These are phyloP conservation scores for Bisporella sp. DNA, from an alignment of 2,329 filamentous ascomycete species.

Conservation along the genomic window DNA sequence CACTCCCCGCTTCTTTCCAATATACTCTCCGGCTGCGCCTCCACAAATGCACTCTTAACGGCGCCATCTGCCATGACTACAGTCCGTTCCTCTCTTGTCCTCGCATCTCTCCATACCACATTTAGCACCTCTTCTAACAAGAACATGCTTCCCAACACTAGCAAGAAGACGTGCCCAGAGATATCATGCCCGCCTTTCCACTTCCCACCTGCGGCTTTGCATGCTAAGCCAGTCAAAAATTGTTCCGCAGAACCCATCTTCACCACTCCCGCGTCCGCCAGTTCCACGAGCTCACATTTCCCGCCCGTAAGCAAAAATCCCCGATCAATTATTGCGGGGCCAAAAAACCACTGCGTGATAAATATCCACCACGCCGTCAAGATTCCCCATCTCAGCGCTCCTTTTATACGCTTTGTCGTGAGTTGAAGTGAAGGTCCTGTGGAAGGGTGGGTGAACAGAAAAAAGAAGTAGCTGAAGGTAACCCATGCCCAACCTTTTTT, in stretches of 20 bases:
- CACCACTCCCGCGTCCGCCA: conserved; percentile 38
- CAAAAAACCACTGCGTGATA: conserved; percentile 96
- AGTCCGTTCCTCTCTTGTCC: conserved; percentile 51
- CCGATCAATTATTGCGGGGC: conserved; percentile 81
- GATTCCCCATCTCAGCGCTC: conserved; percentile 58
- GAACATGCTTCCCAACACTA: conserved; percentile 78
- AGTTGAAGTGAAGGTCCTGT: conserved; percentile 34
- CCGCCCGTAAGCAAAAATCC: conserved; percentile 86
- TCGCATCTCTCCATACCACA: conserved; percentile 41
- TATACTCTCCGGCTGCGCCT: conserved; percentile 24
- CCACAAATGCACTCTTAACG: conserved; percentile 50
- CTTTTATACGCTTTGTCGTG: conserved; percentile 45
- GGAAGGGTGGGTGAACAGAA: conserved; percentile 61
- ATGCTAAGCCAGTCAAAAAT: conserved; percentile 68
- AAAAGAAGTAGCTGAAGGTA: conserved; percentile 63
- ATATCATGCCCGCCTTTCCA: conserved; percentile 97
- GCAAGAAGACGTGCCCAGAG: conserved; percentile 87
- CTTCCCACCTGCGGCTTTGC: conserved; percentile 71
- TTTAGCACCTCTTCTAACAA: conserved; percentile 74
- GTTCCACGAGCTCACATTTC: conserved; percentile 58
- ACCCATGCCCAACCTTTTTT: conserved; percentile 95
- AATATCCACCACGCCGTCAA: conserved; percentile 76
- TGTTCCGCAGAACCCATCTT: conserved; percentile 39
- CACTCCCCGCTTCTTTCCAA: conserved; percentile 23
- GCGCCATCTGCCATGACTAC: conserved; percentile 62